Conservation (phyloP, 1,284 basidiomycete genomes). For the Butyriboletus appendiculatus region DNA sequence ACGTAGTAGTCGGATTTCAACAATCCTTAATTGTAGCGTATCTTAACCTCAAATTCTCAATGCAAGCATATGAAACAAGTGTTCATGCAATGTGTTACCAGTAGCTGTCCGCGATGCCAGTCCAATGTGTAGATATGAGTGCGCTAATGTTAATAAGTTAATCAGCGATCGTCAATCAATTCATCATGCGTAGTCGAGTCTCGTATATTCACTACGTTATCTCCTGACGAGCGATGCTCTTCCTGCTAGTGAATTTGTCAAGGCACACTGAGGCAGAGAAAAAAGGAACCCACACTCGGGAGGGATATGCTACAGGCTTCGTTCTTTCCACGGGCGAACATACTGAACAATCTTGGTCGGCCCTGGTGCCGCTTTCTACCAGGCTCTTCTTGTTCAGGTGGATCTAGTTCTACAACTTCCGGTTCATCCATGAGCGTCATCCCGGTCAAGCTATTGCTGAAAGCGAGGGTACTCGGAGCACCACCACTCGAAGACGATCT, state of each 20-base stretch:
- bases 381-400: constrained; percentile 7
- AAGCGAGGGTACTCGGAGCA: neutral
- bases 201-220: neutral
- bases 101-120: neutral
- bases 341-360: constrained; percentile 29
- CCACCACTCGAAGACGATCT: constrained; percentile 26
- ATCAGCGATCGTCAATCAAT: constrained; percentile 5
- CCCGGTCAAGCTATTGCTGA: constrained; percentile 12
- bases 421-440: constrained; percentile 26
- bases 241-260: constrained; percentile 4
- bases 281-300: constrained; percentile 17
- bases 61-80: constrained; percentile 8
- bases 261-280: neutral
- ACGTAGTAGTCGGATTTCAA: constrained; percentile 59
- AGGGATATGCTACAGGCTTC: constrained; percentile 7
- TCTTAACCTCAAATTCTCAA: constrained; percentile 3
- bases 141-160: constrained; percentile 5
- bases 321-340: constrained; percentile 30
- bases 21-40: constrained; percentile 50
- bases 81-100: constrained; percentile 1
- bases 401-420: constrained; percentile 10
- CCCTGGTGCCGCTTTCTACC: constrained; percentile 14
- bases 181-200: constrained; percentile 7
- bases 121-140: constrained; percentile 5
- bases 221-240: constrained; percentile 9